Conservation (phyloP, 768 basidiomycete genomes). For the Xerocomellus dryophilus region DNA sequence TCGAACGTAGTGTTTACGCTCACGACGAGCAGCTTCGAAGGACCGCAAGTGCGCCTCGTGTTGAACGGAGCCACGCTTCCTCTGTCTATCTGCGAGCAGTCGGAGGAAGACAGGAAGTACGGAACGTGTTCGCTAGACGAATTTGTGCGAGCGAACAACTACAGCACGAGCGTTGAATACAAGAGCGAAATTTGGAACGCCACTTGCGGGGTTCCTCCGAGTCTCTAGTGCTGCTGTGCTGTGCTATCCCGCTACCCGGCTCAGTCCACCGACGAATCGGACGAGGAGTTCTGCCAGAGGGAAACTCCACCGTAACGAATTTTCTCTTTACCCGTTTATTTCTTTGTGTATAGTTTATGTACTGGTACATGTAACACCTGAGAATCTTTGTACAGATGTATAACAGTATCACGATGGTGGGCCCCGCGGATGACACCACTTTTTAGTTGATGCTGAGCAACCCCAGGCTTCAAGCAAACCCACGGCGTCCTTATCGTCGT, state of each 20-base stretch:
- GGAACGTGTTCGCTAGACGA: constrained; percentile 38
- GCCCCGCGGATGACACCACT: too few species aligned
- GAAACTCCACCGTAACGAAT: constrained; percentile 15
- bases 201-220: constrained; percentile 28
- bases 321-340: background rate
- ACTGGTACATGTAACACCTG: too few species aligned
- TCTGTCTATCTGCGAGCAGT: constrained; percentile 32
- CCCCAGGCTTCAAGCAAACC: too few species aligned
- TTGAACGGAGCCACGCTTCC: constrained; percentile 41
- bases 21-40: constrained; percentile 27
- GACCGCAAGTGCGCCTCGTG: constrained; percentile 40
- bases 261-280: background rate
- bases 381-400: too few species aligned
- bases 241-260: constrained; percentile 1
- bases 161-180: constrained; percentile 27
- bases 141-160: constrained; percentile 33
- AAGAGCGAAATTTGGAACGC: constrained; percentile 35
- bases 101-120: constrained; percentile 24
- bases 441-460: too few species aligned
- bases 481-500: too few species aligned
- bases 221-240: constrained; percentile 12
- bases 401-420: too few species aligned
- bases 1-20: background rate
- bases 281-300: background rate
- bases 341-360: background rate